Evolutionary conservation across 2,329 filamentous ascomycete genomes (phyloP).

Genomic region (Colletotrichum zoysiae): DNA sequence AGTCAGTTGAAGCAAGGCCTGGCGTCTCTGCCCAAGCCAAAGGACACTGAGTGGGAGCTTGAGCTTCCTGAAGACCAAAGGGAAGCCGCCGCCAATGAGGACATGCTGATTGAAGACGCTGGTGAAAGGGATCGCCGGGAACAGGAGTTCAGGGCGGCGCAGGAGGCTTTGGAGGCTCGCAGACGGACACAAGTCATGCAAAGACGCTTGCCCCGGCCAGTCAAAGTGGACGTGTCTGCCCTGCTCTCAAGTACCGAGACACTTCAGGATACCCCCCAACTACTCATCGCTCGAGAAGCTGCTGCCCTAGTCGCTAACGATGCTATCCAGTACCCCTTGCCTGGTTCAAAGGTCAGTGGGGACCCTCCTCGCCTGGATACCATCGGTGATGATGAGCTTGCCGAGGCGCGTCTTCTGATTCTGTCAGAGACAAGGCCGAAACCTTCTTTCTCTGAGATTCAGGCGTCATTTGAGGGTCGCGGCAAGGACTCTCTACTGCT

Average conservation of each 20-base stretch:
- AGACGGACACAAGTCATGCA: slow-evolving; percentile 94
- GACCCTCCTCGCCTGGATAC: slow-evolving; percentile 69
- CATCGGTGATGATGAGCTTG: slow-evolving; percentile 79
- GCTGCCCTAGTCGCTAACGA: slow-evolving; percentile 86
- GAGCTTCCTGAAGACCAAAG: slow-evolving; percentile 87
- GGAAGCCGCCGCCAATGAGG: slow-evolving; percentile 63
- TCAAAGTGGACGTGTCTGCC: slow-evolving; percentile 75
- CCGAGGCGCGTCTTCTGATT: slow-evolving; percentile 82
- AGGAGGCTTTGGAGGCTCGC: slow-evolving; percentile 81
- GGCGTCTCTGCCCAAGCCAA: slow-evolving; percentile 89
- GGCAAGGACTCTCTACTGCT: slow-evolving; percentile 73
- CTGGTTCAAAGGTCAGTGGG: slow-evolving; percentile 74
- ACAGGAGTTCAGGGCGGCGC: slow-evolving; percentile 77
- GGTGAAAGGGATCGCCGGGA: slow-evolving; percentile 86
- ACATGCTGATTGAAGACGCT: slow-evolving; percentile 67
- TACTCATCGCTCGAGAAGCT: slow-evolving; percentile 80
- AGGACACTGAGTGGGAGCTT: slow-evolving; percentile 93
- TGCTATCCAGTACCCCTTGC: slow-evolving; percentile 79
- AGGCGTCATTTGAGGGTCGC: slow-evolving; percentile 65
- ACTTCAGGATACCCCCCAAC: slow-evolving; percentile 73
- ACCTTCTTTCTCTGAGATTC: slow-evolving; percentile 63
- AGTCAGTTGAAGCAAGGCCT: slow-evolving; percentile 79
- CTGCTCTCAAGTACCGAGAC: slow-evolving; percentile 71
- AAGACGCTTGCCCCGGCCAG: slow-evolving; percentile 82
- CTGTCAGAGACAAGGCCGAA: slow-evolving; percentile 73